Evolutionary conservation across 2,329 filamentous ascomycete species (phyloP), one percentile per base, ranked within the genome.

Genomic region (Talaromyces atroroseus): DNA sequence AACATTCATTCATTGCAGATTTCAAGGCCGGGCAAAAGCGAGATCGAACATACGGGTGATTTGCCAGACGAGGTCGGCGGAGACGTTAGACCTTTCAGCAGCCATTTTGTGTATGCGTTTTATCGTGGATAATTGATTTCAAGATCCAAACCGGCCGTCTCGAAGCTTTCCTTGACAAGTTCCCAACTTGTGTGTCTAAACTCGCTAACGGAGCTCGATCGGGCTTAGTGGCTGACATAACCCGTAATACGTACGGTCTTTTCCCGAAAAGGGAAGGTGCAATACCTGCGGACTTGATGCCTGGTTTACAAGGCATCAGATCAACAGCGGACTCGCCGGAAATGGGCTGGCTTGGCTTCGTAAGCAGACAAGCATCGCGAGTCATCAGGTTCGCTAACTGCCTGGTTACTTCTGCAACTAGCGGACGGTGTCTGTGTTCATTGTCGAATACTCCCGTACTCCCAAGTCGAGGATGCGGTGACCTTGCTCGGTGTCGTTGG

Each of bases 51-150:
- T 86, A 96, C 92, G 90, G 83, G 87, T 86, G 77, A 95, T 80
- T 84, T 92, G 88, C 92, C 92, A 97, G 82, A 96, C 80, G 70
- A 96, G 83, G 80, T 96, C 92, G 74, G 86, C 79, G 76, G 91
- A 95, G 74, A 95, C 82, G 82, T 91, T 90, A 70, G 85, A 77
- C 76, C 84, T 81, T 72, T 75, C 68, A 70, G 70, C 65, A 64
- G 74, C 67, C 73, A 76, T 76, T 65, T 58, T 74, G 64, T 42
- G 8, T 54, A 29, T 42, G n/a, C 18, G 34, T 32, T 29, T 56
- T 40, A 34, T 53, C 36, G 45, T 45, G 24, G 26, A 45, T 11
- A 45, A 44, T 32, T 42, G 40, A 53, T 36, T 36, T 32, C 29
- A 32, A 52, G 8, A 29, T 47, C 21, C 34, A 14, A 23, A 20